A percentile compares a stretch with the other conserved stretches of the same genome.
phyloP scores from a whole-genome alignment of 2,329 filamentous ascomycete genomes.

The Paecilomyces dactylethromorphus region DNA sequence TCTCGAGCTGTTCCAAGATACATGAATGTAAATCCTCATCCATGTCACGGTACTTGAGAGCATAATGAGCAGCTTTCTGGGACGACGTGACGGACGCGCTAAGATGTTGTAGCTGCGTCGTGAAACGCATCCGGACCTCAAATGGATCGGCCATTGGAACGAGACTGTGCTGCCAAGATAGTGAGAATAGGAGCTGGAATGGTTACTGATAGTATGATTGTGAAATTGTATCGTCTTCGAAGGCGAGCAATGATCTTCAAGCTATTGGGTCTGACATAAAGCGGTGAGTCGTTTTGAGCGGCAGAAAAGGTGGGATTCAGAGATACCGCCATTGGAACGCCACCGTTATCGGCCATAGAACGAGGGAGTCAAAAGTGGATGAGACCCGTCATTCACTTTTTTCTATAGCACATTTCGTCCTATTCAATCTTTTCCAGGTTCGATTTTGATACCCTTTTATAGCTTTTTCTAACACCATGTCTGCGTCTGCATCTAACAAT shows the following conservation, averaged over 20 bases:
- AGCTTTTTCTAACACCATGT: constrained; percentile 1
- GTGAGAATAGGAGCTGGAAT: not conserved
- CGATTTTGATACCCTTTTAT: not conserved
- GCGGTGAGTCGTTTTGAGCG: constrained; percentile 14
- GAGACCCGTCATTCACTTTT: not conserved
- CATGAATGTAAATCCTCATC: constrained; percentile 96
- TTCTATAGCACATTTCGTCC: not conserved
- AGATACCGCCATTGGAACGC: not conserved
- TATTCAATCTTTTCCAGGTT: not conserved
- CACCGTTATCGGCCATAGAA: constrained; percentile 1
- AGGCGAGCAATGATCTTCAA: not conserved
- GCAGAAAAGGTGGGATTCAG: constrained; percentile 17
- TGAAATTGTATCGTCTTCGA: not conserved
- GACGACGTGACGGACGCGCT: constrained; percentile 84
- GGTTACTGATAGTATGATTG: not conserved
- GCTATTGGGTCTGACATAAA: constrained; percentile 2
- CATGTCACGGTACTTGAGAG: constrained; percentile 87
- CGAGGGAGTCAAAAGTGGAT: not conserved
- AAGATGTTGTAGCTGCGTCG: constrained; percentile 77
- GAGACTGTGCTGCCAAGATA: not conserved
- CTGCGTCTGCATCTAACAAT: constrained; percentile 2
- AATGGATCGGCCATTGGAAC: constrained; percentile 78
- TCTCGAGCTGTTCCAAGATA: constrained; percentile 90
- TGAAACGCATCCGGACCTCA: constrained; percentile 97
- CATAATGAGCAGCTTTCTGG: constrained; percentile 90